Conservation (phyloP, 2,329 filamentous ascomycete species). For the Paraphaeosphaeria minitans region DNA sequence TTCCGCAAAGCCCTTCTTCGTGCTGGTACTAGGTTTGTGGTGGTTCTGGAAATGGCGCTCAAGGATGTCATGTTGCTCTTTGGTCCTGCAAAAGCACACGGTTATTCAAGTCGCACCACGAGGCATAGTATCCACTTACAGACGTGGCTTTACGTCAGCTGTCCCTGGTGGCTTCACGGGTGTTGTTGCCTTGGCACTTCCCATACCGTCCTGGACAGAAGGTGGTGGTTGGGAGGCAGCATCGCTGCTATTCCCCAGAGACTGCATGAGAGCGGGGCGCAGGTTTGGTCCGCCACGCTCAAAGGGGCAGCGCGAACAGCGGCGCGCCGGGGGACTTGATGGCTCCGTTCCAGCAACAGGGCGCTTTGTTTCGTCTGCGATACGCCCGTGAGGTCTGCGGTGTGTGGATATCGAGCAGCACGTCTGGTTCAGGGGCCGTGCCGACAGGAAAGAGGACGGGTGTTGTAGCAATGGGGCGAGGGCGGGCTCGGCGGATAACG, state of each 20-base stretch:
- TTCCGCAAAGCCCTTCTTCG: constrained; percentile 57
- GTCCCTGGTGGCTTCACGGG: constrained; percentile 24
- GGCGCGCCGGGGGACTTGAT: constrained; percentile 15
- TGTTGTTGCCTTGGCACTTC: constrained; percentile 24
- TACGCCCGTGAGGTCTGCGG: neutral
- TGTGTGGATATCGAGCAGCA: neutral
- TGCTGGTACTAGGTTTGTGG: constrained; percentile 56
- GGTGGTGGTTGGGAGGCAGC: constrained; percentile 19
- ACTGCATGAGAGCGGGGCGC: constrained; percentile 29
- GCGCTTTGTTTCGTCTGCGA: neutral
- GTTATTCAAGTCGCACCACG: constrained; percentile 37
- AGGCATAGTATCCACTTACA: neutral
- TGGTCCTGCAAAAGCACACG: constrained; percentile 53
- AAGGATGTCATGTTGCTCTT: constrained; percentile 59
- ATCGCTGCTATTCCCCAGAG: constrained; percentile 18
- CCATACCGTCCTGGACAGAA: constrained; percentile 19
- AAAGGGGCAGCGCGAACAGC: constrained; percentile 15
- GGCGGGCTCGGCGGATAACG: constrained; percentile 14
- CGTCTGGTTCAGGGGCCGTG: neutral
- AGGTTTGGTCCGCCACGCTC: constrained; percentile 34
- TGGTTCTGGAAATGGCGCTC: constrained; percentile 56
- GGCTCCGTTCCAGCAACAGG: neutral
- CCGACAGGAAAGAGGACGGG: neutral
- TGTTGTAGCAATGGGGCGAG: constrained; percentile 7
- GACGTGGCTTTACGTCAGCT: constrained; percentile 10